Base-by-base conservation (phyloP, 78 protist species). In the Trichosphaerium sp. region DNA sequence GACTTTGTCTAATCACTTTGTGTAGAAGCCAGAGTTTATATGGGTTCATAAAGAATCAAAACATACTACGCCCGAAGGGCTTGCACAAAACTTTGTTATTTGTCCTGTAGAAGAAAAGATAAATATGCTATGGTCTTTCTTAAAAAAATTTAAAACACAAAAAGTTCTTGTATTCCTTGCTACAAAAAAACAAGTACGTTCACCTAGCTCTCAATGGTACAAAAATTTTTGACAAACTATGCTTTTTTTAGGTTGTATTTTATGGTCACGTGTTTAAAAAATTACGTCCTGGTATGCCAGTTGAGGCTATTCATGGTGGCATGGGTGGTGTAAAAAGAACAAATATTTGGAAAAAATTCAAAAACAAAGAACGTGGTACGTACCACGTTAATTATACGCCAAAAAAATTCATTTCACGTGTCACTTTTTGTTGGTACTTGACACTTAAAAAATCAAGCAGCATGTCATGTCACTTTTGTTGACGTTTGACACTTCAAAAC, bases 131-230 rank as follows among this genome's bases (percentile, higher is more conserved):
- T 83, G 28, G 44, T 49, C 87, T 10, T 95, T 95, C 47, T 49
- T 94, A 25, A 80, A 80, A 25, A 21, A 91, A 3, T 97, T 93
- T 78, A 43, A 71, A 18, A 67, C 74, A 0, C 23, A 28, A 32
- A 96, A 96, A 79, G 71, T 65, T 31, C 55, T 97, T 39, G 90
- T 94, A 44, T 97, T 95, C 65, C 37, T 92, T 14, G 55, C 97
- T 14, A 64, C 90, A 23, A 87, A 96, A 78, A 94, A 94, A 66
- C 98, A 96, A 52, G 96, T 92, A 3, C 37, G 61, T 1, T 28
- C 29, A 7, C 4, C 23, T 6, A 31, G 5, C 3, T 1, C n/a
- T 42, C 2, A 12, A 21, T 6, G 3, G 38, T 14, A 4, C 3
- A 29, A 42, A 25, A 18, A 58, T 37, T 44, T 23, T 14, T 8